Evolutionary conservation across 1,139 yeast species (phyloP).

Genomic region (Debaryomycetaceae sp.): DNA sequence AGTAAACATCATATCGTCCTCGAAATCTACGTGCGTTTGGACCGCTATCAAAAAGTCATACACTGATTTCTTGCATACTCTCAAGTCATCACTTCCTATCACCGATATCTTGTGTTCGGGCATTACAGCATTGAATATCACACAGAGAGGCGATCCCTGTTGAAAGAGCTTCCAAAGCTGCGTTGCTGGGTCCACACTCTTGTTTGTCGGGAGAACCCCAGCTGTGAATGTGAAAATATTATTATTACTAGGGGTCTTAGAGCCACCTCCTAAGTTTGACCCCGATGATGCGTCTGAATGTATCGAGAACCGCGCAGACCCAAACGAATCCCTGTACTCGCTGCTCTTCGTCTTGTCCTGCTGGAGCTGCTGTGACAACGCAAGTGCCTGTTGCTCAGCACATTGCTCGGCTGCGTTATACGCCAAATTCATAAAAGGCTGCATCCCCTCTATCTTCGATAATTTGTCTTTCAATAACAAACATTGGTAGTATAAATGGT

Average conservation of each 20-base stretch:
- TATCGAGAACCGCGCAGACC: slow-evolving; percentile 22
- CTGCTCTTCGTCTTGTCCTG: slow-evolving; percentile 13
- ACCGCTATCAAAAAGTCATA: slow-evolving; percentile 90
- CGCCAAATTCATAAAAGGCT: slow-evolving; percentile 63
- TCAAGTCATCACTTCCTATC: slow-evolving; percentile 71
- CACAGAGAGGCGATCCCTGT: slow-evolving; percentile 89
- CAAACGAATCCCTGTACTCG: slow-evolving; percentile 29
- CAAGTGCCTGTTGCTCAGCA: slow-evolving; percentile 71
- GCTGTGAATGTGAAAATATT: slow-evolving; percentile 63
- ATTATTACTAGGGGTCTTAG: slow-evolving; percentile 12
- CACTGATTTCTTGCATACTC: slow-evolving; percentile 83
- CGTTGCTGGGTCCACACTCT: slow-evolving; percentile 87
- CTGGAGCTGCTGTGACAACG: slow-evolving; percentile 42
- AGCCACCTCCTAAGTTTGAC: slow-evolving; percentile 8
- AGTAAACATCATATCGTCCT: slow-evolving; percentile 77
- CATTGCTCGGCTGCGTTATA: slow-evolving; percentile 55
- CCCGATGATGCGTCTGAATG: slow-evolving; percentile 20
- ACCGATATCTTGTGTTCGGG: slow-evolving; percentile 46
- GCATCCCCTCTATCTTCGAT: slow-evolving; percentile 65
- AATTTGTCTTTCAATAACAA: slow-evolving; percentile 55
- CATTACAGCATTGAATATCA: slow-evolving; percentile 63
- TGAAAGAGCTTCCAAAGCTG: slow-evolving; percentile 86
- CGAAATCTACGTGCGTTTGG: slow-evolving; percentile 67
- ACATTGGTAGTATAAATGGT: slow-evolving; percentile 76
- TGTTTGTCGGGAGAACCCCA: slow-evolving; percentile 71